Base-by-base conservation (phyloP, 768 basidiomycete species). In the Dendrothele bispora region DNA sequence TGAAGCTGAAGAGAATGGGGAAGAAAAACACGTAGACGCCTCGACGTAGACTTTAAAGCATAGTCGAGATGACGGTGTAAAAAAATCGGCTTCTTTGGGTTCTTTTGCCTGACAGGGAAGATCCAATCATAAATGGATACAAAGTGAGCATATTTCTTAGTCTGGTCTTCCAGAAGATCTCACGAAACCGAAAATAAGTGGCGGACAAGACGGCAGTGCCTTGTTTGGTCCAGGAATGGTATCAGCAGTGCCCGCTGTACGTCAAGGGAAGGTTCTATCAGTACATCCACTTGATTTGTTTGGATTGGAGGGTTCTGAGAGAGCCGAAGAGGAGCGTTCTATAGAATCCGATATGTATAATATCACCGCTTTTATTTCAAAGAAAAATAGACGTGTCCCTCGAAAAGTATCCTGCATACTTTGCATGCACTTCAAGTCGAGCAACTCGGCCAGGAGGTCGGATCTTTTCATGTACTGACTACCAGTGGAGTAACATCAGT, bases 101-200 rank as follows among this genome's bases (percentile, higher is more conserved):
- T 78, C 75, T 74, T 69, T 74, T 71, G 63, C 67, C 68, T 67
- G 69, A 64, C 70, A 67, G 72, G 71, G 74, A 74, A 75, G 70
- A 64, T 61, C 63, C 58, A 58, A 63, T 69, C 62, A 64, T 66
- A 70, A 72, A 69, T 62, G 69, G 70, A 72, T 72, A 63, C 68
- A 64, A 63, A 65, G 63, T 61, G 67, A 66, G 58, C 61, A 67
- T 67, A 66, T 70, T 59, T 64, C 63, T 65, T 60, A 55, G 62
- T 54, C 55, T 59, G 53, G 54, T 57, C 65, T 72, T 72, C 71
- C 61, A 58, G 18, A 10, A 59, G 64, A 66, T 75, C 74, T 65
- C 74, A 73, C 72, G 71, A 65, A 68, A 59, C 54, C 55, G 30
- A 50, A 30, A 26, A 47, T 28, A 51, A 41, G 38, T 38, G 52